Evolutionary conservation across 768 basidiomycete genomes (phyloP).

Genomic region (Scleroderma citrinum): DNA sequence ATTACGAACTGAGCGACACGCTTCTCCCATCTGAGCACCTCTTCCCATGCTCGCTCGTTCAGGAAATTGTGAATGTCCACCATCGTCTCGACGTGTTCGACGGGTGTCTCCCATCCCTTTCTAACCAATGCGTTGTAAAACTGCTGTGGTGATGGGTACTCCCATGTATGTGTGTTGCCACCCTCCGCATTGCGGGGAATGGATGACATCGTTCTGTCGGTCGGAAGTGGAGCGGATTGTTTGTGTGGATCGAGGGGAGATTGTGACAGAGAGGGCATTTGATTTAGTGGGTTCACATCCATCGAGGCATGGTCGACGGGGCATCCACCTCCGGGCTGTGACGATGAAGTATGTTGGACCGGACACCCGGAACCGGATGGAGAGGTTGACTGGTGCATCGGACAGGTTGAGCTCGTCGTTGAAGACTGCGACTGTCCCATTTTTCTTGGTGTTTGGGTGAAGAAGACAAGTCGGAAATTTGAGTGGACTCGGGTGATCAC

Average conservation of each 20-base stretch:
- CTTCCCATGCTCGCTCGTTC: conserved; percentile 94
- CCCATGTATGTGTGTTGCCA: conserved; percentile 51
- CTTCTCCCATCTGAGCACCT: conserved; percentile 92
- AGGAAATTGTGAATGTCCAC: conserved; percentile 98
- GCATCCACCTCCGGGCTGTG: conserved; percentile 40
- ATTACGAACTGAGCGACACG: conserved; percentile 31
- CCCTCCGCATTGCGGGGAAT: conserved; percentile 64
- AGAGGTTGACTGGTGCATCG: conserved; percentile 5
- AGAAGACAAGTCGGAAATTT: background rate
- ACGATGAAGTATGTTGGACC: conserved; percentile 34
- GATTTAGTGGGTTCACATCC: conserved; percentile 65
- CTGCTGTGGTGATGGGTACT: conserved; percentile 96
- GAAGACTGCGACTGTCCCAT: conserved; percentile 14
- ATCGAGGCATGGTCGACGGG: conserved; percentile 52
- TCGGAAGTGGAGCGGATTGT: conserved; percentile 62
- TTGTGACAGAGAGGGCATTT: conserved; percentile 85
- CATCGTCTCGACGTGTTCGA: conserved; percentile 94
- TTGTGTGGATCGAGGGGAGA: conserved; percentile 37
- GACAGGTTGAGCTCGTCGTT: conserved; percentile 4
- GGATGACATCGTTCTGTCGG: conserved; percentile 69
- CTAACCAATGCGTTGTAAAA: conserved; percentile 95
- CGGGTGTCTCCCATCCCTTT: conserved; percentile 97
- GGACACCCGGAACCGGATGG: conserved; percentile 33
- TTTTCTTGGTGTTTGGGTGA: background rate
- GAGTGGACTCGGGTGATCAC: background rate